A percentile compares a stretch with the other conserved stretches of the same genome.
Conservation (phyloP, 2,329 filamentous ascomycete species). For the Leptoxyphium fumago region DNA sequence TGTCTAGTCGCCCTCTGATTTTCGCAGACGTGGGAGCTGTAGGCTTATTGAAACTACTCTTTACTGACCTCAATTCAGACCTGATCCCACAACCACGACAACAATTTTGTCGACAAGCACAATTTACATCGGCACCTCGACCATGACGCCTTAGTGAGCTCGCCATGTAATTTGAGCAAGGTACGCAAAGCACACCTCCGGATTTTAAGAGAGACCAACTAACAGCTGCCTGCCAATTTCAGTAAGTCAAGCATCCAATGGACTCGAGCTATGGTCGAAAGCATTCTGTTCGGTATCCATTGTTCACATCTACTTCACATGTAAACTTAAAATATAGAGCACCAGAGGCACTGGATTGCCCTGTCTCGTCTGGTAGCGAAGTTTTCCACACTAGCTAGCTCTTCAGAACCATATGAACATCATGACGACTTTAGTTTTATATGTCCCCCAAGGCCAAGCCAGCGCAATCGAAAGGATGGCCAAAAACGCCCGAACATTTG, state of each 20-base stretch:
- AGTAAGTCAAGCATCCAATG: too few species aligned
- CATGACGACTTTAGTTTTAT: not conserved
- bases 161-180: too few species aligned
- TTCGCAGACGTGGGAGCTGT: too few species aligned
- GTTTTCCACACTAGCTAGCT: too few species aligned
- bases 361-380: not conserved
- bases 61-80: not conserved
- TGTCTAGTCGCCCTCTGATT: not conserved
- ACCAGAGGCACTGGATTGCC: not conserved
- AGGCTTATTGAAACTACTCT: not conserved
- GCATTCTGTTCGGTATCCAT: too few species aligned
- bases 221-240: too few species aligned
- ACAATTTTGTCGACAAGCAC: slow-evolving; percentile 9
- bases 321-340: not conserved
- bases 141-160: slow-evolving; percentile 6
- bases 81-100: slow-evolving; percentile 5
- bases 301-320: not conserved
- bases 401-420: not conserved
- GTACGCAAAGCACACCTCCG: too few species aligned
- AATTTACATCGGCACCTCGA: slow-evolving; percentile 8
- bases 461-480: slow-evolving; percentile 2
- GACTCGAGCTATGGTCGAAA: too few species aligned
- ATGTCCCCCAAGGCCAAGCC: slow-evolving; percentile 7
- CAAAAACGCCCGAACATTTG: slow-evolving; percentile 11
- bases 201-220: too few species aligned